Base-by-base conservation (phyloP, 768 basidiomycete genomes). In the Trametopsis cervina region DNA sequence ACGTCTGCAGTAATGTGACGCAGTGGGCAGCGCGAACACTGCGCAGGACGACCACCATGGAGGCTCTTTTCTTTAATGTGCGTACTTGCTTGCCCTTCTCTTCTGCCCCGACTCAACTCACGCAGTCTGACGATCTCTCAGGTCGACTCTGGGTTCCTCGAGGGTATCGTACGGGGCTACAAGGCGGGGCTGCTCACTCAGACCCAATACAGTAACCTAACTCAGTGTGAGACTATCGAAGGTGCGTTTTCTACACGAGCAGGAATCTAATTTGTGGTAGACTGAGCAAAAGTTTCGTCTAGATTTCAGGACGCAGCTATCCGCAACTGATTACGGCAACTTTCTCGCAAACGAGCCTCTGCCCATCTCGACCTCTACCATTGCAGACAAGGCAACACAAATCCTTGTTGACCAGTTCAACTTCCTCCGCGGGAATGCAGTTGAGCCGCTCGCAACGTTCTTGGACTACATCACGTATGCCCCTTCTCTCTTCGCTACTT, bases 361-460 rank as follows among this genome's bases (percentile, higher is more conserved):
- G 21, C 94, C 93, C 11, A 78, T 97, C 47, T 88, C 90, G 47
- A 96, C 95, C 6, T 84, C 91, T 7, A 93, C 90, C 42, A 97
- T 98, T 62, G 80, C 90, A n/a, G 94, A 95, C 69, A 93, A 86
- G 69, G 95, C 96, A 23, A 97, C 93, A 2, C 87, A 93, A 63
- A 75, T 89, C 53, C 81, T 99, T 25, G 94, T 99, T 23, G 88
- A 96, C 65, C 96, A 98, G 66, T 98, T 99, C 78, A 90, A 94
- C 66, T 98, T 86, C 65, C 68, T 98, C 49, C 75, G 90, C 48
- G 85, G 73, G 58, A 97, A 98, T 67, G 85, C 96, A 4, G 89
- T 93, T 23, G 85, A 89, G 51, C 91, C 95, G 1, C 66, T 99
- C 47, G 78, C 80, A 63, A 95, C 85, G 59, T 98, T 99, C 64